phyloP scores from a whole-genome alignment of 768 basidiomycete species.

The Mycena latifolia region DNA sequence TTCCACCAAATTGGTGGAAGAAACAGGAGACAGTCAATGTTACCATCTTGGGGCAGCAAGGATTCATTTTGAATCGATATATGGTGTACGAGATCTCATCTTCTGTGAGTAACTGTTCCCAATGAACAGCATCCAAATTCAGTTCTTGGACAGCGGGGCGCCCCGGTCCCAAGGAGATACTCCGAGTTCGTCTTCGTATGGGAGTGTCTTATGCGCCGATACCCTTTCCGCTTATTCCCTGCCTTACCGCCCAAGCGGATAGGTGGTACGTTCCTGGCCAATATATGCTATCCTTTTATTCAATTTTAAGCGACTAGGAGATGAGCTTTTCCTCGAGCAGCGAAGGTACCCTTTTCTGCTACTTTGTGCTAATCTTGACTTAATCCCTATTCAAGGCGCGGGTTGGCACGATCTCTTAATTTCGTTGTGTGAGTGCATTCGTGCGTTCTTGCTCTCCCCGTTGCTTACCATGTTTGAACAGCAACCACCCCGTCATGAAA shows the following conservation, averaged over 20 bases:
- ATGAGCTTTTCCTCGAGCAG: constrained; percentile 92
- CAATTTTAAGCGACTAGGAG: too few relatives aligned
- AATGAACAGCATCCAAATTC: background rate
- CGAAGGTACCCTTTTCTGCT: constrained; percentile 64
- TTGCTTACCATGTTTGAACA: constrained; percentile 41
- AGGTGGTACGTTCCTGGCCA: constrained; percentile 70
- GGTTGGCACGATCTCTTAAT: constrained; percentile 82
- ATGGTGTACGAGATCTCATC: constrained; percentile 86
- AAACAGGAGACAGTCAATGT: constrained; percentile 80
- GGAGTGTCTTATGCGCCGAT: constrained; percentile 87
- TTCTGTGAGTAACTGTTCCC: constrained; percentile 65
- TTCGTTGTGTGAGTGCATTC: constrained; percentile 72
- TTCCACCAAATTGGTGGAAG: constrained; percentile 91
- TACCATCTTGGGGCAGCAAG: constrained; percentile 86
- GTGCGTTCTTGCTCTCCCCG: background rate
- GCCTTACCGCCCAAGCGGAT: constrained; percentile 93
- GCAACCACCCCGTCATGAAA: constrained; percentile 93
- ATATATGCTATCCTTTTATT: too few relatives aligned
- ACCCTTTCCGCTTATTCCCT: constrained; percentile 94
- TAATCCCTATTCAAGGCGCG: constrained; percentile 66
- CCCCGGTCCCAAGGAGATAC: constrained; percentile 86
- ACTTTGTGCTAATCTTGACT: constrained; percentile 6
- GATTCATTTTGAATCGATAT: constrained; percentile 91
- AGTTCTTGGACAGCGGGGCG: constrained; percentile 60
- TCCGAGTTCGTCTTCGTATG: constrained; percentile 94